Base-by-base conservation (phyloP, 106 monocot species). In the Chionographis japonica region DNA sequence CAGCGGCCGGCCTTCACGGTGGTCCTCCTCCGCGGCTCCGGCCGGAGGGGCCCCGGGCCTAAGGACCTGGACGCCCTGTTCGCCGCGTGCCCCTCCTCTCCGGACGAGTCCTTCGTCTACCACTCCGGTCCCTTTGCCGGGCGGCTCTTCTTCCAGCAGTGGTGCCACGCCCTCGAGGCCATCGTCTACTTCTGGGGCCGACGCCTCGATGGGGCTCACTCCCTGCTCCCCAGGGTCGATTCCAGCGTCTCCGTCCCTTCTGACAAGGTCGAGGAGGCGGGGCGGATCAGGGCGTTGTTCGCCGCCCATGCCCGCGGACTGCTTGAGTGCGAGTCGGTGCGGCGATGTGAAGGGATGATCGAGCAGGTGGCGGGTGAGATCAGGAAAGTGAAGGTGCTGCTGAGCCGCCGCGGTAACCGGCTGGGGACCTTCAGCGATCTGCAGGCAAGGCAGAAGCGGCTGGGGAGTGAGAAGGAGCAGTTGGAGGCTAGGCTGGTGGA, bases 91-190 rank as follows among this genome's bases (percentile, higher is more conserved):
- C 62, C 70, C 50, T 50, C 63, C 10, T 50, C 19, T 1, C 74
- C 68, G 2, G n/a, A 13, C 46, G 46, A 54, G 3, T 63, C 49
- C 50, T 43, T 49, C 19, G 12, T 66, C 18, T 16, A 5, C 19
- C 49, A 40, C 18, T 36, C 72, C 8, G 58, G 62, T 39, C 15
- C 3, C 7, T 9, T 59, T 36, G 67, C 64, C 18, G 81, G 16
- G 40, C 59, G 49, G 60, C 64, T 86, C 12, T 49, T 65, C 42
- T 86, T 78, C 67, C 50, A 10, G 35, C 4, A 50, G 49, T 58
- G 72, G 79, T 18, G 6, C 18, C 62, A 79, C 54, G 78, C 79
- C n/a, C 43, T 82, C 43, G 86, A 79, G 4, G 82, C 78, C 6
- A 18, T 61, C n/a, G 51, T 42, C 6, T 76, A 61, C 63, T 61